phyloP scores from a whole-genome alignment of 495 filamentous ascomycete species.

The Pseudevernia furfuracea region DNA sequence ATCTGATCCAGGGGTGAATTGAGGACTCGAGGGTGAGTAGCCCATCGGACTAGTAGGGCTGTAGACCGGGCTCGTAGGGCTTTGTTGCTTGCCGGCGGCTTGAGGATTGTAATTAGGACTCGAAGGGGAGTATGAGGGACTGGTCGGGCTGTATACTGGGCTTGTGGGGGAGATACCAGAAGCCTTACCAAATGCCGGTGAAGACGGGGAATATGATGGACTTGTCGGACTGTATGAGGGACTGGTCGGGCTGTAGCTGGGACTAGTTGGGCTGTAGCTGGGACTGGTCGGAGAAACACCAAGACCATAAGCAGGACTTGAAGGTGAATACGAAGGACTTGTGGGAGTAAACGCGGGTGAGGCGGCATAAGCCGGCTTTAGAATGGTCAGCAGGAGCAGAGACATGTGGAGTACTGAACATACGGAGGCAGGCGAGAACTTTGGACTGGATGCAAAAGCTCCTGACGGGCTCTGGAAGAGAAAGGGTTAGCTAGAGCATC shows the following conservation, averaged over 20 bases:
- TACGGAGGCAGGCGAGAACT: conserved; percentile 60
- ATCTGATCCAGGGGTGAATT: conserved; percentile 22
- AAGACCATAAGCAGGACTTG: conserved; percentile 74
- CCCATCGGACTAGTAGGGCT: conserved; percentile 40
- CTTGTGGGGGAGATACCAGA: conserved; percentile 50
- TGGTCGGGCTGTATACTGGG: conserved; percentile 47
- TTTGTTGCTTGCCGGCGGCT: conserved; percentile 41
- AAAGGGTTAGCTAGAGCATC: conserved; percentile 54
- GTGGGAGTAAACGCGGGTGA: conserved; percentile 61
- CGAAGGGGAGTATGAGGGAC: conserved; percentile 38
- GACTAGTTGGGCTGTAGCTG: conserved; percentile 76
- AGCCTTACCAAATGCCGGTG: conserved; percentile 57
- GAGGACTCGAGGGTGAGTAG: conserved; percentile 20
- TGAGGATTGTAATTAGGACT: conserved; percentile 25
- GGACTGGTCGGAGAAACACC: conserved; percentile 60
- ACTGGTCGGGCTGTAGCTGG: conserved; percentile 63
- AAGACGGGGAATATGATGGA: conserved; percentile 54
- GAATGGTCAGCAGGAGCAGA: conserved; percentile 1
- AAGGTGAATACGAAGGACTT: conserved; percentile 78
- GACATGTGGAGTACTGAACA: conserved; percentile 51
- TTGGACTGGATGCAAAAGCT: conserved; percentile 37
- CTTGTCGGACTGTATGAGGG: conserved; percentile 51
- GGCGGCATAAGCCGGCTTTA: conserved; percentile 33
- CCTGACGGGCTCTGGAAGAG: conserved; percentile 32
- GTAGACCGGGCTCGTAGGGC: conserved; percentile 42